phyloP scores from a whole-genome alignment of 495 filamentous ascomycete genomes.

The Tuber umbilicatum region DNA sequence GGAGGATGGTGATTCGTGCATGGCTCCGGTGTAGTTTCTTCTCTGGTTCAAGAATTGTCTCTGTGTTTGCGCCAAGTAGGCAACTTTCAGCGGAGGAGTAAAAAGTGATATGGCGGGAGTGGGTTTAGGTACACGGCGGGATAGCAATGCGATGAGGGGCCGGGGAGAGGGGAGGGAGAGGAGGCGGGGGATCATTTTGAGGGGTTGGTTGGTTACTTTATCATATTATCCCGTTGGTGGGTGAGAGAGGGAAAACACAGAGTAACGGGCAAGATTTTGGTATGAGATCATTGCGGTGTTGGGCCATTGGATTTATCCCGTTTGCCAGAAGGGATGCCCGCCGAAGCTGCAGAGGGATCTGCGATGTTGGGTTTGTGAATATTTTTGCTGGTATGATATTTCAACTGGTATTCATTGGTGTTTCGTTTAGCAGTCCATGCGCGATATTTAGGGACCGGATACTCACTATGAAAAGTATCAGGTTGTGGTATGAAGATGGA shows the following conservation, averaged over 20 bases:
- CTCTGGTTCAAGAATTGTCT: background rate
- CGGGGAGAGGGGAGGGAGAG: slow-evolving; percentile 2
- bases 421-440: background rate
- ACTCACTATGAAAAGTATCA: background rate
- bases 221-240: background rate
- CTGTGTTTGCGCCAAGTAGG: background rate
- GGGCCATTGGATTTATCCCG: background rate
- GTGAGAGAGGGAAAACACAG: background rate
- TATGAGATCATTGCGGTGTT: slow-evolving; percentile 1
- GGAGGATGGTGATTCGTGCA: slow-evolving; percentile 38
- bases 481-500: background rate
- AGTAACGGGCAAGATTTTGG: background rate
- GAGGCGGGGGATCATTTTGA: background rate
- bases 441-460: background rate
- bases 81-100: background rate
- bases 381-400: background rate
- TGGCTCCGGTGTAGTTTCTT: slow-evolving; percentile 12
- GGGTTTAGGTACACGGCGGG: background rate
- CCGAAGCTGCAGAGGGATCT: background rate
- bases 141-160: background rate
- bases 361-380: background rate
- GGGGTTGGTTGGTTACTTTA: background rate
- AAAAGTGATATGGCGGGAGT: background rate
- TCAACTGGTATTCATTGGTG: too few relatives aligned
- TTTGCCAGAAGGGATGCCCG: background rate